Conservation (phyloP, 768 basidiomycete species). For the Phaffia tasmanica region DNA sequence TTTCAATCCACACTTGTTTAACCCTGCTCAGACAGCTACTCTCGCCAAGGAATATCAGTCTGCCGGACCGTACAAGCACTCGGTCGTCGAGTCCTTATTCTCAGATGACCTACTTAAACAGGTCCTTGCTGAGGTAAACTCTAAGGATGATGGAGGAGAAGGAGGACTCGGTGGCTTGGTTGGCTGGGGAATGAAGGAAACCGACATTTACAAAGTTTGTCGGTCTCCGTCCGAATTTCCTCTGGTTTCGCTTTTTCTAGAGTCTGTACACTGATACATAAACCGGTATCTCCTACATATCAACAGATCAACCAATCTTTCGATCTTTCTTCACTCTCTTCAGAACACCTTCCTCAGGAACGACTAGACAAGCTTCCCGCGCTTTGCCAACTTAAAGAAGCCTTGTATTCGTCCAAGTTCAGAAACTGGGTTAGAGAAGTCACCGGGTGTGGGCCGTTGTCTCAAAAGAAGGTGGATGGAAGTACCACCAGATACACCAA, state of each 20-base stretch:
- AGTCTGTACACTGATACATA: background rate
- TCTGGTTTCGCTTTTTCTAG: background rate
- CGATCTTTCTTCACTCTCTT: constrained; percentile 79
- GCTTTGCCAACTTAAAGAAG: constrained; percentile 72
- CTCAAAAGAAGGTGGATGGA: constrained; percentile 87
- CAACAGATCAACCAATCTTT: constrained; percentile 88
- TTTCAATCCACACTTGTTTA: no score
- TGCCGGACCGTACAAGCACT: constrained; percentile 69
- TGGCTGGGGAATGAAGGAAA: constrained; percentile 65
- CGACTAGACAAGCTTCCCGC: constrained; percentile 70
- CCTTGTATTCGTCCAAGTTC: constrained; percentile 76
- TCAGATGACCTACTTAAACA: constrained; percentile 65
- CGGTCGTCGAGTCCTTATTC: constrained; percentile 67
- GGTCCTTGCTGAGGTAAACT: constrained; percentile 68
- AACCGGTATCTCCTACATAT: background rate
- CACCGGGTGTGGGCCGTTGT: constrained; percentile 84
- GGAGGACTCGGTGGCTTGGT: constrained; percentile 23
- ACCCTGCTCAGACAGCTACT: background rate
- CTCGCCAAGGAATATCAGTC: constrained; percentile 50
- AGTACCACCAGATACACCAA: constrained; percentile 82
- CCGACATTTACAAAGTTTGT: constrained; percentile 87
- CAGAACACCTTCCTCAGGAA: constrained; percentile 56
- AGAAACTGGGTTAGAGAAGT: constrained; percentile 70
- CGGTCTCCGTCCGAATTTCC: background rate
- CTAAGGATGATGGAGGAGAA: constrained; percentile 37